These are phyloP conservation scores for Neurospora sp. DNA, from an alignment of 495 filamentous ascomycete genomes.

Conservation along the genomic window DNA sequence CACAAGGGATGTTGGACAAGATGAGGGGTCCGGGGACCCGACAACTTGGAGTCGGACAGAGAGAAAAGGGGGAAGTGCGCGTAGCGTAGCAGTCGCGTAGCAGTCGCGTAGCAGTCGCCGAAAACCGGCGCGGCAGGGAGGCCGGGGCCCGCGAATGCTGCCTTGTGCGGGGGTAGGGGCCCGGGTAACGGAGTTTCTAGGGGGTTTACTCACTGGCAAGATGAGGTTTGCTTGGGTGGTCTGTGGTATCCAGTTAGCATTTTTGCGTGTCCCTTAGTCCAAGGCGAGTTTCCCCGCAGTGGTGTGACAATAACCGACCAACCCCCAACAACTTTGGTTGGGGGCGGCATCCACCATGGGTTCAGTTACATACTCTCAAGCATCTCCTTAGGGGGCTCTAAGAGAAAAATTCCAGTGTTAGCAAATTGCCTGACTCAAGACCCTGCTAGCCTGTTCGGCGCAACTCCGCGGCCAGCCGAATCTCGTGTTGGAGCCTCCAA, in stretches of 20 bases:
- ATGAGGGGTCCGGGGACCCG: background rate
- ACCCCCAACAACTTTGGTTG: constrained; percentile 9
- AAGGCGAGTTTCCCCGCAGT: constrained; percentile 15
- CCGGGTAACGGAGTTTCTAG: background rate
- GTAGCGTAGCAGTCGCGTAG: background rate
- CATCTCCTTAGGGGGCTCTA: constrained; percentile 49
- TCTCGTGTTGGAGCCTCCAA: background rate
- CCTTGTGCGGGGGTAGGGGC: background rate
- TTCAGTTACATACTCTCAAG: constrained; percentile 42
- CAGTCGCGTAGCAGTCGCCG: background rate
- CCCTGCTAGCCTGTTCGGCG: background rate
- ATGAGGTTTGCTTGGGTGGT: constrained; percentile 51
- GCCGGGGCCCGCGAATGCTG: background rate
- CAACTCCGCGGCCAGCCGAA: background rate
- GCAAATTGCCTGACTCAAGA: constrained; percentile 2
- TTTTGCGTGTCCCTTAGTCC: constrained; percentile 10
- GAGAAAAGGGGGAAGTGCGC: background rate
- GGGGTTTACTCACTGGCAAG: constrained; percentile 32
- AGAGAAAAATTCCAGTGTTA: background rate
- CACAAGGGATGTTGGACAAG: background rate
- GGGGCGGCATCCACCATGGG: background rate
- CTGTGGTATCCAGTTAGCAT: constrained; percentile 30
- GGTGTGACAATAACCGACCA: constrained; percentile 1
- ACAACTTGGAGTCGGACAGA: background rate
- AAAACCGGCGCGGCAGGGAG: background rate